Base-by-base conservation (phyloP, 2,329 filamentous ascomycete species). In the Claviceps pazoutovae region DNA sequence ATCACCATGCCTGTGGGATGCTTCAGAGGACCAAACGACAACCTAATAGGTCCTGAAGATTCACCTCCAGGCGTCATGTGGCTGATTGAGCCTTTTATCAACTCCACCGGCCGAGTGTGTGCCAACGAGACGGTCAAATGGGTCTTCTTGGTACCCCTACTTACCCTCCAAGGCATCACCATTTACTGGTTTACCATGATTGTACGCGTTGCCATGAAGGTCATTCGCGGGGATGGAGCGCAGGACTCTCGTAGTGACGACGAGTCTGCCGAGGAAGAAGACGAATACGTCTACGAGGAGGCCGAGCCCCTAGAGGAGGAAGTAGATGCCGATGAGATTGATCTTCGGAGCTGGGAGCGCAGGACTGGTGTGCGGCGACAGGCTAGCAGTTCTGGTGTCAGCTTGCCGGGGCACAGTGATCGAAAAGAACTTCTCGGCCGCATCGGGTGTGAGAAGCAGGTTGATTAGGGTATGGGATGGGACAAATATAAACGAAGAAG, bases 181-280 rank as follows among this genome's bases (percentile, higher is more conserved):
- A 72, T 95, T 36, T 75, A 86, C 55, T 98, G 93, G 93, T 95
- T 97, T 61, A 76, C 74, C 56, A 86, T 95, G 81, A 95, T 97
- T 59, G 68, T 90, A 44, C 80, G 82, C 53, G 86, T 98, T 2
- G 89, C 89, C 21, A 75, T 85, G 56, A 83, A 83, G 54, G 89
- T 97, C 7, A 64, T 97, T 41, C 78, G 75, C 48, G 90, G 91
- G 38, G 78, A 75, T 34, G 74, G 80, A 41, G 89, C 91, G 5
- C 89, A 96, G 56, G 93, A 98, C 62, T 78, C 81, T 30, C 82
- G 93, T 53, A 95, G 88, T 56, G 91, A 96, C 58, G 88, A 88
- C 57, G 82, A 84, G 57, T 77, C 80, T 44, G 75, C 77, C 17
- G 74, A 77, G n/a, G 71, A 75, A 47, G 71, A 75, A 47, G 71